Base-by-base conservation (phyloP, 257 asterid species). In the Solanum ossicruentum region DNA sequence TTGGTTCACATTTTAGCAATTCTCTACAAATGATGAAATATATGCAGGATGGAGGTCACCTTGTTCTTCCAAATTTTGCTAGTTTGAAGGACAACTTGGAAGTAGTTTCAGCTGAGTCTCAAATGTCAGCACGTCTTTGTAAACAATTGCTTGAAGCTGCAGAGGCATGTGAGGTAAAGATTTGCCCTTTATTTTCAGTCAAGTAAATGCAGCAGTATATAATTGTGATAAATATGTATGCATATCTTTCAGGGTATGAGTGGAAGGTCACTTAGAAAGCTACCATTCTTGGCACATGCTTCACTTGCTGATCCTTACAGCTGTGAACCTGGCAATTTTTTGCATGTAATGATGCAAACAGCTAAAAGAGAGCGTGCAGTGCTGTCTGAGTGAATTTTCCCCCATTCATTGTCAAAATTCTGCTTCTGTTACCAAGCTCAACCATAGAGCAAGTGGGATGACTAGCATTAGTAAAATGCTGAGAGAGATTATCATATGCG, bases 251-350 rank as follows among this genome's bases (percentile, higher is more conserved):
- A 97, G 99, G 99, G 99, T 16, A 86, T 95, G 91, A 95, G 99
- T 82, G 99, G 99, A 67, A 93, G 99, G 85, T 88, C 98, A 26
- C 95, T 95, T 84, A 91, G 99, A 88, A 95, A 95, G 92, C 98
- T 97, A 84, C 99, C 99, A 2, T 97, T 97, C 88, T 86, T 97
- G 89, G 89, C 98, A 26, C 97, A 95, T 73, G 98, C 99, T 10
- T 95, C 98, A 86, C 93, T 92, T 81, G 87, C 95, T 20, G 90
- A 89, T 84, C 95, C 98, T 16, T 86, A 86, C 78, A 85, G 90
- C 66, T 92, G 95, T 67, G 95, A 90, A 67, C 90, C 97, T 20
- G 86, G 78, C 58, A 93, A 82, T 32, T 95, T 96, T 90, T 87
- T 96, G 94, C 86, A 85, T 43, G 90, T 91, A 85, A 92, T 96